Evolutionary conservation across 2,329 filamentous ascomycete genomes (phyloP).

Genomic region (Alternaria sp.): DNA sequence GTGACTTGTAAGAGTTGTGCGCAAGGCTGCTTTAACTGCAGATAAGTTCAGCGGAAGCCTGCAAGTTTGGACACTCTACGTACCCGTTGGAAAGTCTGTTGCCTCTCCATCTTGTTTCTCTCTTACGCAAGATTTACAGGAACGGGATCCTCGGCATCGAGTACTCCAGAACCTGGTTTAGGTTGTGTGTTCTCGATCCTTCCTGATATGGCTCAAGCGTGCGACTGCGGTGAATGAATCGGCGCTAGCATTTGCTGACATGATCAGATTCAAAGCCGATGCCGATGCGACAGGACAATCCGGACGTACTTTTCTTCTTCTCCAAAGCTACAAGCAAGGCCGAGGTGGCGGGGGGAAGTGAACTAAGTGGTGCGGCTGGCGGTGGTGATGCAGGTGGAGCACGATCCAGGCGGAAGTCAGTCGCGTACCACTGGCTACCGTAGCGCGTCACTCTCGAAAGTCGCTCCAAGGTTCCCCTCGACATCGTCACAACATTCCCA

Average conservation of each 20-base stretch:
- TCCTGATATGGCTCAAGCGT: background rate
- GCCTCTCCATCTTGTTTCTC: constrained; percentile 46
- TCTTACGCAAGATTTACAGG: background rate
- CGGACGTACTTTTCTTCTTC: background rate
- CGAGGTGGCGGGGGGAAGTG: background rate
- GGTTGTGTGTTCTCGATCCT: background rate
- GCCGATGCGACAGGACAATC: background rate
- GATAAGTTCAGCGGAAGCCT: constrained; percentile 11
- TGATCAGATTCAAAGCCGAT: background rate
- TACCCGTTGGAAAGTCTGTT: constrained; percentile 53
- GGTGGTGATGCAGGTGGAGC: constrained; percentile 6
- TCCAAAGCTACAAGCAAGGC: background rate
- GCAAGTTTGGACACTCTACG: constrained; percentile 8
- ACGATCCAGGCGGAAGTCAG: constrained; percentile 20
- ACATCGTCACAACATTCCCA: constrained; percentile 19
- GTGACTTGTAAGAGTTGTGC: constrained; percentile 66
- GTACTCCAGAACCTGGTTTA: background rate
- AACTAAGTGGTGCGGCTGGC: background rate
- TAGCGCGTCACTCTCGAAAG: constrained; percentile 32
- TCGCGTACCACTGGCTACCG: constrained; percentile 29
- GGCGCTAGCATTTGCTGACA: constrained; percentile 1
- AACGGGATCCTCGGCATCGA: background rate
- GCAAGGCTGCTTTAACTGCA: constrained; percentile 65
- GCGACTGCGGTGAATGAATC: background rate
- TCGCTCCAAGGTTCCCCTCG: constrained; percentile 18